phyloP scores from a whole-genome alignment of 371 early-diverging fungal species.

The Mucor indicus region DNA sequence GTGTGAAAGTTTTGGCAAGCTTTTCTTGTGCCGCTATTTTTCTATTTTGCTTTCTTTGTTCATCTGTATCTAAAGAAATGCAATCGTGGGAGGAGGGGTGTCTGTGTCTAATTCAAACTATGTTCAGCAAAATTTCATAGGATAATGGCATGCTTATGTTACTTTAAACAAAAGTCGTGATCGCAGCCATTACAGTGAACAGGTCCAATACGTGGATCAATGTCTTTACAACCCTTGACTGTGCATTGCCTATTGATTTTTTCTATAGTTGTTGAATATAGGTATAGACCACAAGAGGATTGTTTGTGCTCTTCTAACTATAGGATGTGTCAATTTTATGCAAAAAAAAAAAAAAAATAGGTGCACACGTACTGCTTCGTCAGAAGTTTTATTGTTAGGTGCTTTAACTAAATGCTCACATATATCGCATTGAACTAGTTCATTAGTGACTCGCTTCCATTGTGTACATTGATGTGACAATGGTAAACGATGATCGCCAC shows the following conservation, averaged over 20 bases:
- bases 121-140: no score
- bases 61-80: constrained; percentile 10
- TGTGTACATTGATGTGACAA: constrained; percentile 18
- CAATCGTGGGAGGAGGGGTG: constrained; percentile 28
- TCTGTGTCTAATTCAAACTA: constrained; percentile 29
- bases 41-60: constrained; percentile 22
- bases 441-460: constrained; percentile 10
- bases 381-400: background rate
- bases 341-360: background rate
- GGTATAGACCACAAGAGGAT: constrained; percentile 9
- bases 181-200: constrained; percentile 27
- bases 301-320: constrained; percentile 23
- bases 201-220: constrained; percentile 27
- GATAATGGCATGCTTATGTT: background rate
- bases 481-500: constrained; percentile 34
- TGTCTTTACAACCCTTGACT: constrained; percentile 21
- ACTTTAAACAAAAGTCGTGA: constrained; percentile 29
- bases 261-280: constrained; percentile 1
- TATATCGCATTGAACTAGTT: constrained; percentile 13
- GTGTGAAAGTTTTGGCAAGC: constrained; percentile 20
- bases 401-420: constrained; percentile 19
- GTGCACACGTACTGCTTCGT: constrained; percentile 6
- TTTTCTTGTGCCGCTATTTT: constrained; percentile 26
- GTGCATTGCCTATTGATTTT: constrained; percentile 7
- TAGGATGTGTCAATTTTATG: background rate